These are phyloP conservation scores for Podospora didyma DNA, from an alignment of 495 filamentous ascomycete species.

Conservation along the genomic window DNA sequence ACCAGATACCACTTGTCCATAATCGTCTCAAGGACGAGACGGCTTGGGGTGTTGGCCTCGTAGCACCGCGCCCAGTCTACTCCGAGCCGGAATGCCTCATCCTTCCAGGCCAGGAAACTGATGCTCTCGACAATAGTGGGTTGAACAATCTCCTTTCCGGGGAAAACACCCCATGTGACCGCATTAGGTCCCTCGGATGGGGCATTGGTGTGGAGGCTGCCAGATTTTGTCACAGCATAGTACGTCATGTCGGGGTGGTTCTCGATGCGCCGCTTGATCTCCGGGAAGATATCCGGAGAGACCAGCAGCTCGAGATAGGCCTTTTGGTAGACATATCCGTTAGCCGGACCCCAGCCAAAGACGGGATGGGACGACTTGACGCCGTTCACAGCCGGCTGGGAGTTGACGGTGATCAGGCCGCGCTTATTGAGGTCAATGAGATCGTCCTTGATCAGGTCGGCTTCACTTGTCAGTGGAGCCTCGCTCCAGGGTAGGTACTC, in stretches of 20 bases:
- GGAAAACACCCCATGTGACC: slow-evolving; percentile 98
- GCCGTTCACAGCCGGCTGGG: slow-evolving; percentile 93
- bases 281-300: slow-evolving; percentile 69
- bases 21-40: slow-evolving; percentile 72
- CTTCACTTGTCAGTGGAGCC: slow-evolving; percentile 75
- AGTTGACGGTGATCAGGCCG: slow-evolving; percentile 94
- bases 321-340: slow-evolving; percentile 98
- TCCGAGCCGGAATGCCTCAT: slow-evolving; percentile 91
- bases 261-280: slow-evolving; percentile 77
- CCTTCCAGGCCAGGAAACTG: slow-evolving; percentile 98
- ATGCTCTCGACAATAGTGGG: slow-evolving; percentile 98
- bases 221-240: slow-evolving; percentile 80
- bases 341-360: slow-evolving; percentile 90
- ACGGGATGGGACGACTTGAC: slow-evolving; percentile 81
- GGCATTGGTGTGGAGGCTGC: slow-evolving; percentile 80
- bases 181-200: slow-evolving; percentile 86
- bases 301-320: slow-evolving; percentile 92
- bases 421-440: slow-evolving; percentile 78
- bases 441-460: slow-evolving; percentile 67
- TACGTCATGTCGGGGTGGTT: slow-evolving; percentile 80
- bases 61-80: slow-evolving; percentile 93
- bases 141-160: slow-evolving; percentile 97
- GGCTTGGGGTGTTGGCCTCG: slow-evolving; percentile 69
- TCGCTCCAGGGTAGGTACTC: slow-evolving; percentile 94
- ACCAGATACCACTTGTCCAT: slow-evolving; percentile 91